These are phyloP conservation scores for Sporothrix phasma DNA, from an alignment of 2,329 filamentous ascomycete species.

Conservation along the genomic window DNA sequence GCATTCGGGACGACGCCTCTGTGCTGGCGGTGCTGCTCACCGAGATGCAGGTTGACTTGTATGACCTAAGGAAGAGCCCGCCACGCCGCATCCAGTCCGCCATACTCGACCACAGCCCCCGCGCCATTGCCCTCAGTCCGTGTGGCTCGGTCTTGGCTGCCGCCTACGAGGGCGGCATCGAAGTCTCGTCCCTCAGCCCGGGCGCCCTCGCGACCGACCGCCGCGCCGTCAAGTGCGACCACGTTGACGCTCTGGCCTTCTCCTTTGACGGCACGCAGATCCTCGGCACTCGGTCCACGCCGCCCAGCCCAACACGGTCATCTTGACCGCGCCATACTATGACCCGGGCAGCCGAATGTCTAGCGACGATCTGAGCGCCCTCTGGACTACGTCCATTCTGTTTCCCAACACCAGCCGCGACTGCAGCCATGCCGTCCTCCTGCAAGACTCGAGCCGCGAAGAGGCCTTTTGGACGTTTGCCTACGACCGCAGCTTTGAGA, in stretches of 20 bases:
- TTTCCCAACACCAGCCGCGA: slow-evolving; percentile 73
- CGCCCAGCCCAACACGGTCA: slow-evolving; percentile 58
- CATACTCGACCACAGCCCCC: slow-evolving; percentile 66
- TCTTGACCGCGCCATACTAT: slow-evolving; percentile 71
- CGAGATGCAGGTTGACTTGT: slow-evolving; percentile 79
- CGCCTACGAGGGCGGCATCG: slow-evolving; percentile 80
- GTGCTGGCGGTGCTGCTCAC: slow-evolving; percentile 70
- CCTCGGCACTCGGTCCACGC: slow-evolving; percentile 62
- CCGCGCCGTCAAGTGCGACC: slow-evolving; percentile 68
- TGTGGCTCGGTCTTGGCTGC: slow-evolving; percentile 74
- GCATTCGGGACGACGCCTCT: slow-evolving; percentile 68
- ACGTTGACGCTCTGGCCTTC: slow-evolving; percentile 64
- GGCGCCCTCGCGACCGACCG: slow-evolving; percentile 55
- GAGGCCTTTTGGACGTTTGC: slow-evolving; percentile 70
- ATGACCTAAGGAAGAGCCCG: slow-evolving; percentile 55
- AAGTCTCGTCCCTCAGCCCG: slow-evolving; percentile 65
- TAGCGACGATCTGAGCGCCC: slow-evolving; percentile 58
- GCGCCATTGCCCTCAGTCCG: slow-evolving; percentile 70
- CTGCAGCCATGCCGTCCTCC: slow-evolving; percentile 65
- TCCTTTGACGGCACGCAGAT: slow-evolving; percentile 70
- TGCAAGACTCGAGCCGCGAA: slow-evolving; percentile 50
- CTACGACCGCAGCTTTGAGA: slow-evolving; percentile 67
- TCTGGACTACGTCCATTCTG: slow-evolving; percentile 80
- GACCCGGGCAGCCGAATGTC: slow-evolving; percentile 57
- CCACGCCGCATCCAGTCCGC: slow-evolving; percentile 65